These are phyloP conservation scores for Boletus patriciae DNA, from an alignment of 768 basidiomycete genomes.

Conservation along the genomic window DNA sequence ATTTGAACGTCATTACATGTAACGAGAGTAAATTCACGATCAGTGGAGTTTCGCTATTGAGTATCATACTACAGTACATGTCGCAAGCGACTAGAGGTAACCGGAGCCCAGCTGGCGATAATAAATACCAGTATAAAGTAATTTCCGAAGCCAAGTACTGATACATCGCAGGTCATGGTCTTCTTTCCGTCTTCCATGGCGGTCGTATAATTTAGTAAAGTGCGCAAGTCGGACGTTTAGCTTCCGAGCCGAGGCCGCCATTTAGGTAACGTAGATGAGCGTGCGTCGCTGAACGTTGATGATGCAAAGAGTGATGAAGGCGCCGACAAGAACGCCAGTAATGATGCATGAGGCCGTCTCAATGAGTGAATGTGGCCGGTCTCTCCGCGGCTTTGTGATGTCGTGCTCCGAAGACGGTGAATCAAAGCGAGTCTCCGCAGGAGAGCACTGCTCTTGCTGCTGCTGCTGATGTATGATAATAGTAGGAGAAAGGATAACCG, in stretches of 20 bases:
- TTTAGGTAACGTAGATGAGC: conserved; percentile 40
- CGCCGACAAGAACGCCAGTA: conserved; percentile 61
- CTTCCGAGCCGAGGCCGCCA: not conserved
- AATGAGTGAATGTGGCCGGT: conserved; percentile 24
- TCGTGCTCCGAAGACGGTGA: conserved; percentile 3
- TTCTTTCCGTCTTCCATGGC: not conserved
- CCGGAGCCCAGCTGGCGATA: conserved; percentile 12
- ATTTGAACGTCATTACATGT: not conserved
- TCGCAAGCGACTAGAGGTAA: conserved; percentile 1
- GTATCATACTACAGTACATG: not conserved
- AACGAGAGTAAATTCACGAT: not conserved
- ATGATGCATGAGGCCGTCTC: conserved; percentile 48
- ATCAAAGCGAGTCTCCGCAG: conserved; percentile 16
- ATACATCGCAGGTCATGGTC: conserved; percentile 21
- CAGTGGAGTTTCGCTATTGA: conserved; percentile 1
- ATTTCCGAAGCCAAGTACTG: conserved; percentile 8
- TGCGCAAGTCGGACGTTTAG: not conserved
- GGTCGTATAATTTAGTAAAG: not conserved
- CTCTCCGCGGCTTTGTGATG: conserved; percentile 16
- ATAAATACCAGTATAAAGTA: conserved; percentile 35
- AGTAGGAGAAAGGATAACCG: conserved; percentile 27
- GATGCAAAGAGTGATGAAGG: conserved; percentile 54
- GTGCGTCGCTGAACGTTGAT: conserved; percentile 49
- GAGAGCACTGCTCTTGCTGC: conserved; percentile 15
- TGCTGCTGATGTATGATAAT: conserved; percentile 27